phyloP scores from a whole-genome alignment of 495 filamentous ascomycete species.

The Cladorrhinum samala region DNA sequence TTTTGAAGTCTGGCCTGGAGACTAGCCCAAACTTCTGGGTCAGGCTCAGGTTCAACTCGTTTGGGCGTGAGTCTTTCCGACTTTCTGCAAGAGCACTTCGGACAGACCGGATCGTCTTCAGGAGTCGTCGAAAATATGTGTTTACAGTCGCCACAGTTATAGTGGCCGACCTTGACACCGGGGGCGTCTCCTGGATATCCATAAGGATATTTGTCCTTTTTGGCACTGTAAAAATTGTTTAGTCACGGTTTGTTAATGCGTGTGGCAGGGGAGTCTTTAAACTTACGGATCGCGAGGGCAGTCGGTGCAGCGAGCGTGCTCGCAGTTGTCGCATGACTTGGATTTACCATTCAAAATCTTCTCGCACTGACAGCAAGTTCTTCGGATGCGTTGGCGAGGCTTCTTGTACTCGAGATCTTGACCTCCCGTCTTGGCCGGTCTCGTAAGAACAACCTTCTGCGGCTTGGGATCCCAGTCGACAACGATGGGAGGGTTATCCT shows the following conservation, averaged over 20 bases:
- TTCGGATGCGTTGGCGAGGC: slow-evolving; percentile 62
- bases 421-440: slow-evolving; percentile 58
- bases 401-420: slow-evolving; percentile 65
- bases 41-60: slow-evolving; percentile 55
- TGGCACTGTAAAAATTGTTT: slow-evolving; percentile 46
- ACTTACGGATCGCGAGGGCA: slow-evolving; percentile 81
- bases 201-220: slow-evolving; percentile 66
- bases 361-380: slow-evolving; percentile 70
- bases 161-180: slow-evolving; percentile 44
- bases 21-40: slow-evolving; percentile 57
- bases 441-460: slow-evolving; percentile 46
- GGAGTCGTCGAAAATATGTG: slow-evolving; percentile 45
- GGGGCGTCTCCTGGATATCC: slow-evolving; percentile 68
- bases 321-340: slow-evolving; percentile 59
- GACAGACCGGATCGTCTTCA: slow-evolving; percentile 43
- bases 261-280: slow-evolving; percentile 6
- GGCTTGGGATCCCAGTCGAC: slow-evolving; percentile 40
- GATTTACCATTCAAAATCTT: slow-evolving; percentile 48
- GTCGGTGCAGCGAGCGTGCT: slow-evolving; percentile 71
- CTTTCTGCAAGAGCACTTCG: slow-evolving; percentile 56
- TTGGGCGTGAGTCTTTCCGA: slow-evolving; percentile 47
- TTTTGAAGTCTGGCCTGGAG: slow-evolving; percentile 53
- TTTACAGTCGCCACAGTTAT: slow-evolving; percentile 60
- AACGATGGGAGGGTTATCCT: slow-evolving; percentile 40
- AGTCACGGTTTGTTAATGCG: slow-evolving; percentile 1